Evolutionary conservation across 2,329 filamentous ascomycete genomes (phyloP).

Genomic region (Stagonosporopsis vannaccii): DNA sequence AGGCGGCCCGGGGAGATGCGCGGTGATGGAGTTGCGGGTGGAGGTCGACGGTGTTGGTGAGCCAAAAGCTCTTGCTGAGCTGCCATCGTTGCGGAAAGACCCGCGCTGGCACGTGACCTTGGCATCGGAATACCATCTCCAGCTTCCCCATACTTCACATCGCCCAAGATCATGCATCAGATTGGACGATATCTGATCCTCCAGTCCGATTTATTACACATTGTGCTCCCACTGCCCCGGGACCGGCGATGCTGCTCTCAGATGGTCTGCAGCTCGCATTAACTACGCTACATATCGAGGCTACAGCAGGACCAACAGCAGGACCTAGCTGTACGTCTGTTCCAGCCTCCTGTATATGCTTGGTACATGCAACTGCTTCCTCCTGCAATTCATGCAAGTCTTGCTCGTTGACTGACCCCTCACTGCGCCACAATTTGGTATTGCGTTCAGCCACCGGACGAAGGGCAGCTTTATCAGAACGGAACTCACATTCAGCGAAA

Average conservation of each 20-base stretch:
- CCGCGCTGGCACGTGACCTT: conserved; percentile 36
- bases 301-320: not conserved
- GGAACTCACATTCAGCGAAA: not conserved
- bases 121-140: conserved; percentile 8
- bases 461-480: conserved; percentile 2
- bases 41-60: conserved; percentile 35
- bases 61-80: conserved; percentile 41
- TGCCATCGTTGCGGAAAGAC: conserved; percentile 27
- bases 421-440: conserved; percentile 15
- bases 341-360: not conserved
- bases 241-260: not conserved
- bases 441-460: conserved; percentile 34
- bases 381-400: not conserved
- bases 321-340: not conserved
- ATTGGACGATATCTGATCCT: not conserved
- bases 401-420: conserved; percentile 4
- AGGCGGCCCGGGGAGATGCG: conserved; percentile 44
- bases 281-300: not conserved
- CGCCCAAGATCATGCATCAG: not conserved
- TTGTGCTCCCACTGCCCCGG: no score
- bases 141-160: not conserved
- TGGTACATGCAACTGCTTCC: not conserved
- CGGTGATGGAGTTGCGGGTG: conserved; percentile 43
- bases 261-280: not conserved
- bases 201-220: not conserved